phyloP scores from a whole-genome alignment of 306 rosid genomes.

The Cucumis sativus region Cucumber_9930_V3 NC_026658.2:13211501-13212000 shows the following conservation, averaged over 20 bases:
- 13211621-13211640: neutral
- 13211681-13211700: neutral
- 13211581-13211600: slow-evolving; percentile 5
- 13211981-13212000: neutral
- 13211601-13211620: neutral
- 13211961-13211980: neutral
- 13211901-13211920: neutral
- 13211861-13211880: neutral
- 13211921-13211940: neutral
- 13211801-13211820: neutral
- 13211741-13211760: neutral
- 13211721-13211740: neutral
- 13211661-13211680: neutral
- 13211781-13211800: neutral
- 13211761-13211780: neutral
- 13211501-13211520: slow-evolving; percentile 18
- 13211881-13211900: neutral
- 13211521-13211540: slow-evolving; percentile 10
- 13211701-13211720: neutral
- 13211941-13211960: neutral
- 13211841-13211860: neutral
- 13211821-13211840: neutral
- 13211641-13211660: neutral
- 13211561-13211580: slow-evolving; percentile 26
- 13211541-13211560: slow-evolving; percentile 25